phyloP scores from a whole-genome alignment of 257 asterid species.

The Solanum arcanum region DNA sequence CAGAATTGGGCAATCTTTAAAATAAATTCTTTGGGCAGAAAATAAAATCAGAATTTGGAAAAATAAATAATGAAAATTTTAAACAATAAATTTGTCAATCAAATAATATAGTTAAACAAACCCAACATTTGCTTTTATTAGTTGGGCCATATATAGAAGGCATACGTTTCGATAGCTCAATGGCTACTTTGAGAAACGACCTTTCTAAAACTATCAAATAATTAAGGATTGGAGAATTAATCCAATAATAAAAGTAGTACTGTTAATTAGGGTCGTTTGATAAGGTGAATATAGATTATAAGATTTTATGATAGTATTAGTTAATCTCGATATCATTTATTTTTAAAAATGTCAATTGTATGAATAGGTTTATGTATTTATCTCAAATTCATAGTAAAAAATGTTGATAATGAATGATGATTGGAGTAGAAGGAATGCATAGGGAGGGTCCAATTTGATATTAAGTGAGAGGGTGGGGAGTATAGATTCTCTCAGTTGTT shows the following conservation, averaged over 20 bases:
- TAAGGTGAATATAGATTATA: no score
- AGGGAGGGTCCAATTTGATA: neutral
- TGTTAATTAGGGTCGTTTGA: no score
- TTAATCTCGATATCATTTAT: no score
- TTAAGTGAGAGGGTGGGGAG: neutral
- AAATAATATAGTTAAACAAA: neutral
- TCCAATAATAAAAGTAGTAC: neutral
- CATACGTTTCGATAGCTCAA: neutral
- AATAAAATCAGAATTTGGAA: neutral
- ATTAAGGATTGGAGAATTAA: neutral
- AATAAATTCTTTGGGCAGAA: neutral
- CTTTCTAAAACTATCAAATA: neutral
- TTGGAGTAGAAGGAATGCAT: neutral
- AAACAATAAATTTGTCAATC: neutral
- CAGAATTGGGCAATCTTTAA: neutral
- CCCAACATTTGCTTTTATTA: neutral
- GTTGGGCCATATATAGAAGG: neutral
- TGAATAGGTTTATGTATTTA: no score
- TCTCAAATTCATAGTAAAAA: no score
- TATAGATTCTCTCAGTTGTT: neutral
- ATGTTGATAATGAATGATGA: neutral
- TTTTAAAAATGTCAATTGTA: neutral
- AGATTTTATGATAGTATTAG: no score
- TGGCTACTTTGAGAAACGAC: neutral
- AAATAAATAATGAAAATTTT: neutral